A percentile compares a stretch with the other conserved stretches of the same genome.
phyloP scores from a whole-genome alignment of 352 stramenopile genomes.

The Pythium aristosporum region DNA sequence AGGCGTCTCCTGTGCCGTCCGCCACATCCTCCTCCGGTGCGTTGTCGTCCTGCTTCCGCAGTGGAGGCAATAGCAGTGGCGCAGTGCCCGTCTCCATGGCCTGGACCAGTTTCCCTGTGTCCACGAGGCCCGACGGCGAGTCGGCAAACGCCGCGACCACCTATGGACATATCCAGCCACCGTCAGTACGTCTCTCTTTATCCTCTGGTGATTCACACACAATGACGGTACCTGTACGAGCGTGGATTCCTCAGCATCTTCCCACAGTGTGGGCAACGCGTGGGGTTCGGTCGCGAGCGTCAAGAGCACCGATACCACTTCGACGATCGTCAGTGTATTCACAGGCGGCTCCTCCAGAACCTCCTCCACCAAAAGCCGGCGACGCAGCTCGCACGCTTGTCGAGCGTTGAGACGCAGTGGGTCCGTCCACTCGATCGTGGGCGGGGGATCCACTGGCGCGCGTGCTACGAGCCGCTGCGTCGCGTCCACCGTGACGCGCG shows the following conservation, averaged over 20 bases:
- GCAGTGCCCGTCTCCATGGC: constrained; percentile 24
- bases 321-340: constrained; percentile 15
- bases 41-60: not conserved
- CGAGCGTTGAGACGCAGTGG: constrained; percentile 44
- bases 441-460: constrained; percentile 31
- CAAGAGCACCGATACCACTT: constrained; percentile 39
- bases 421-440: constrained; percentile 45
- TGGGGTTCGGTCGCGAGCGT: constrained; percentile 34
- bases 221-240: constrained; percentile 42
- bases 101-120: constrained; percentile 37
- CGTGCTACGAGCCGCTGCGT: constrained; percentile 37
- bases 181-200: not conserved
- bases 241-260: constrained; percentile 34
- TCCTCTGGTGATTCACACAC: not conserved
- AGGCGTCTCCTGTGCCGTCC: not conserved
- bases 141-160: constrained; percentile 37
- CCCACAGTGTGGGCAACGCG: constrained; percentile 45
- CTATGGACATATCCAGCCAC: constrained; percentile 22
- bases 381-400: constrained; percentile 33
- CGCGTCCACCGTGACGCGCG: constrained; percentile 39
- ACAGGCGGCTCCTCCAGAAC: not conserved
- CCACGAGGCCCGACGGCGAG: constrained; percentile 30
- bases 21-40: not conserved
- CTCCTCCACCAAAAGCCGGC: not conserved
- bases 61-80: not conserved